Base-by-base conservation (phyloP, 371 early-diverging fungal species). In the Mortierella sp. region DNA sequence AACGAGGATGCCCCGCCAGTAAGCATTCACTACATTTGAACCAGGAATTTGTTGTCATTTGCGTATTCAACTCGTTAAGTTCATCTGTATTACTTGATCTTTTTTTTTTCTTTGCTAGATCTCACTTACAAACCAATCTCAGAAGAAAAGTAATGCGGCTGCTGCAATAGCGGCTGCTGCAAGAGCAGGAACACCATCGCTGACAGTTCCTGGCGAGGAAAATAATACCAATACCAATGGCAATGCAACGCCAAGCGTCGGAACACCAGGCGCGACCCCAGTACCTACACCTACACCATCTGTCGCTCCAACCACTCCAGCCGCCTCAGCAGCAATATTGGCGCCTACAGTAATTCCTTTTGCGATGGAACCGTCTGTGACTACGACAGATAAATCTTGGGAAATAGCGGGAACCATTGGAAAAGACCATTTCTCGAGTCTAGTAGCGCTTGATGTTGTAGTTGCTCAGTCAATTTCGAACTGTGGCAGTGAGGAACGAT, bases 401-500 rank as follows among this genome's bases (percentile, higher is more conserved):
- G 78, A 83, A 38, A 61, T 77, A 24, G 78, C 78, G 24, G 83
- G 75, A 4, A 69, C 78, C 47, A 73, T 74, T 22, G 78, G 77
- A 58, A 78, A 74, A 58, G 77, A 72, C 55, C 65, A 78, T 33
- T 71, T 75, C 41, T 74, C 79, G 15, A 78, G 73, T 10, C 28
- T 78, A n/a, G 84, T 83, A 57, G 55, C 83, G n/a, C 83, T 96
- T n/a, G 96, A 96, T 78, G 77, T 85, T 0, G 95, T 96, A 13
- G 90, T 96, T 74, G 93, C 94, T 1, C 91, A 94, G 67, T 93
- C 91, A 28, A 93, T 96, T 58, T 84, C 88, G 19, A 87, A 91
- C 28, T 86, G 89, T 67, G 90, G 90, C 19, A 89, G 92, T 1
- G 92, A 95, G 60, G 94, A 95, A 53, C 88, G 92, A 10, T 83